Base-by-base conservation (phyloP, 2,329 filamentous ascomycete species). In the Fusarium phyllophilum region DNA sequence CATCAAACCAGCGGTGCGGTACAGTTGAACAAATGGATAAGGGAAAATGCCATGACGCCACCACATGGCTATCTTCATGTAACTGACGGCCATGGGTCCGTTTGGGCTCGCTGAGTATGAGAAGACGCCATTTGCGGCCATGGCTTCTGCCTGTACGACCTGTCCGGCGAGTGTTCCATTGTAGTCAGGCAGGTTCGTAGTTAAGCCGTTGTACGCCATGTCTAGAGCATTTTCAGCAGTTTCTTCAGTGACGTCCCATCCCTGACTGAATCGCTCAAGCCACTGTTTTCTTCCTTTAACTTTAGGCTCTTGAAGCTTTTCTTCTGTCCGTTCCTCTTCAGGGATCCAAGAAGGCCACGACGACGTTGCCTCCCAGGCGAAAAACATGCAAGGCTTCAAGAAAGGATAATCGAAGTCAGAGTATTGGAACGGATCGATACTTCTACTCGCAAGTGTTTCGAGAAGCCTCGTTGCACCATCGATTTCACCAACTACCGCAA, bases 11-110 rank as follows among this genome's bases (percentile, higher is more conserved):
- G 66, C 61, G 6, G 70, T 70, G 13, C 66, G 70, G 14, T 70
- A 70, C 9, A 73, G 45, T 26, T 73, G 70, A 4, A 66, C 61
- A 33, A 39, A 73, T 9, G 61, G 70, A 26, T 62, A 73, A 2
- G 70, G 70, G 11, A 48, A 73, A n/a, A 70, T 63, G 14, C 70
- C 70, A 11, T 73, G 70, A 4, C 70, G 70, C 70, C 70, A 73
- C 66, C 70, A 73, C 66, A 62, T 70, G 34, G 70, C 52, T 22
- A 33, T 46, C n/a, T 70, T 73, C 3, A 26, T 4, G 26, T 73
- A 73, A 6, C 61, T 60, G 3, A 57, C 7, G 1, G 51, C 20
- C 55, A 73, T 62, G 2, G 70, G 70, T 3, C 70, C 59, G 10
- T 72, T 72, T 5, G 69, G 69, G 5, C 26, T 72, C 1, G 68